These are phyloP conservation scores for Periglandula ipomoeae DNA, from an alignment of 2,329 filamentous ascomycete species.

Conservation along the genomic window DNA sequence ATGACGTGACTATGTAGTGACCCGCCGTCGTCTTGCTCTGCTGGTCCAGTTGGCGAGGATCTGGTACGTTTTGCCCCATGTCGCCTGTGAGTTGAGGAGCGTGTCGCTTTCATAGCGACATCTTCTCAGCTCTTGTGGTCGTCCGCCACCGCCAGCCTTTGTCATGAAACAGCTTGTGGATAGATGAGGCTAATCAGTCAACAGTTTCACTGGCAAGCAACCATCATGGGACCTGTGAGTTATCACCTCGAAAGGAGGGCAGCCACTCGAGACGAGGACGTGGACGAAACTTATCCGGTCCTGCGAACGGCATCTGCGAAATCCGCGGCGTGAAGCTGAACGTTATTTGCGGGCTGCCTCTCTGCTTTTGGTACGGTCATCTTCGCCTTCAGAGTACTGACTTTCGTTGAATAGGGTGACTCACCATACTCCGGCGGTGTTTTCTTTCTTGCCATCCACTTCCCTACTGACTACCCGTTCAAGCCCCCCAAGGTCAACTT, in stretches of 20 bases:
- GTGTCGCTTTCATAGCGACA: not conserved
- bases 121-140: not conserved
- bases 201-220: constrained; percentile 99
- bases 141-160: no score
- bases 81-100: not conserved
- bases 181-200: constrained; percentile 14
- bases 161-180: not conserved
- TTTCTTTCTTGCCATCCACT: constrained; percentile 98
- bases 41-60: constrained; percentile 93
- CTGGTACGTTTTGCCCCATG: constrained; percentile 57
- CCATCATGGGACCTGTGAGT: constrained; percentile 97
- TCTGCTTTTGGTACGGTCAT: not conserved
- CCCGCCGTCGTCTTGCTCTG: constrained; percentile 96
- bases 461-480: constrained; percentile 99
- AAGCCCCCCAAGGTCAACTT: constrained; percentile 99
- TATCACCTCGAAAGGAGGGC: constrained; percentile 10
- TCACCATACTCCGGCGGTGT: constrained; percentile 97
- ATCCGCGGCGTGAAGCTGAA: no score
- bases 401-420: constrained; percentile 55
- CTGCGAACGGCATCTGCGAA: not conserved
- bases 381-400: constrained; percentile 16
- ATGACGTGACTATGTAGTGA: constrained; percentile 51
- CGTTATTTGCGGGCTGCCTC: not conserved
- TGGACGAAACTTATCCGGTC: not conserved
- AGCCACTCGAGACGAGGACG: not conserved